Conservation (phyloP, 2,329 filamentous ascomycete species). For the Bipolaris cookei region DNA sequence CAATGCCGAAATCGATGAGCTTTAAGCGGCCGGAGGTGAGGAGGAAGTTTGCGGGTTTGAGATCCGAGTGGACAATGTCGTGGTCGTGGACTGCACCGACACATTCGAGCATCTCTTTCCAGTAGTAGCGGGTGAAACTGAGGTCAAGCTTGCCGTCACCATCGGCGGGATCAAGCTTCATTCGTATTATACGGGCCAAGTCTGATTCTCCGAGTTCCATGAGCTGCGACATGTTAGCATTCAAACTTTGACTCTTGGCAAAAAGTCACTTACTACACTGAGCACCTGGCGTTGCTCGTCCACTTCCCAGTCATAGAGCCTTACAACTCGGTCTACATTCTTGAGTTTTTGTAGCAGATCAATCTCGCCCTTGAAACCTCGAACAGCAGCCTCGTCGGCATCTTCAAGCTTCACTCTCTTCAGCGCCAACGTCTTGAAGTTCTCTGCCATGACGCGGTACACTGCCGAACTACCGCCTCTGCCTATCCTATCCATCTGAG, state of each 20-base stretch:
- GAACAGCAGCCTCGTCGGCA: constrained; percentile 81
- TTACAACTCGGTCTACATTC: constrained; percentile 87
- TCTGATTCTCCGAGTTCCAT: constrained; percentile 98
- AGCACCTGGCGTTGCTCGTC: constrained; percentile 90
- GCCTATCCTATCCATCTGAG: constrained; percentile 86
- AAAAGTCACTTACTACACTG: constrained; percentile 69
- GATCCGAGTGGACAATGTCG: constrained; percentile 94
- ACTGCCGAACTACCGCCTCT: constrained; percentile 93
- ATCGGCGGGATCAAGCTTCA: constrained; percentile 63
- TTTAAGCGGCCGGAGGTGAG: constrained; percentile 89
- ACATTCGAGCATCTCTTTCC: constrained; percentile 99
- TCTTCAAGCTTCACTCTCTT: constrained; percentile 92
- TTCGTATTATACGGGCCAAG: constrained; percentile 81
- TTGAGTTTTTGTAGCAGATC: constrained; percentile 83
- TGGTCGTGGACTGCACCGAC: constrained; percentile 85
- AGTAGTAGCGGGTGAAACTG: constrained; percentile 94
- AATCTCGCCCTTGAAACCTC: constrained; percentile 93
- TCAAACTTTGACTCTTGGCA: not conserved
- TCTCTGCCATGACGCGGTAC: constrained; percentile 95
- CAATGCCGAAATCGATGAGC: constrained; percentile 98
- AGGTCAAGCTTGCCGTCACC: constrained; percentile 70
- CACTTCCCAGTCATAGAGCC: constrained; percentile 89
- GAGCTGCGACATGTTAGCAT: constrained; percentile 60
- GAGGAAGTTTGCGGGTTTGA: constrained; percentile 97
- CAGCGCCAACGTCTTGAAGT: constrained; percentile 91